A percentile compares a stretch with the other conserved stretches of the same genome.
phyloP scores from a whole-genome alignment of 2,329 filamentous ascomycete genomes.

The Aureobasidium sp. region DNA sequence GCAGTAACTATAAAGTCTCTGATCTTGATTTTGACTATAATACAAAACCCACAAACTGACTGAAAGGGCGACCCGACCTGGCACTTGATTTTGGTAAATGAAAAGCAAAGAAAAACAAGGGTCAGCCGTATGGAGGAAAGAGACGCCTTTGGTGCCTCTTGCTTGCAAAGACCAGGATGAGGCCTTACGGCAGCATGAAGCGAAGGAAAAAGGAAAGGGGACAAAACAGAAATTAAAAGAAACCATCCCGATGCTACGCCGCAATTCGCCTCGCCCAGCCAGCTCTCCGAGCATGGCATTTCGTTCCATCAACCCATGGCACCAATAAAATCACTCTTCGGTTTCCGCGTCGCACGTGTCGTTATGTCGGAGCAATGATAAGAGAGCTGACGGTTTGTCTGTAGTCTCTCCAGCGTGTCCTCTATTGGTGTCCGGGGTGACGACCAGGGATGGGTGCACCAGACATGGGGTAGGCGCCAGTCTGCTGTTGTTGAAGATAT shows the following conservation, averaged over 20 bases:
- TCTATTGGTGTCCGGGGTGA: conserved; percentile 16
- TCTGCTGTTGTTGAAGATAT: conserved; percentile 32
- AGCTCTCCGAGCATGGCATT: conserved; percentile 12
- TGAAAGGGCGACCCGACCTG: conserved; percentile 1
- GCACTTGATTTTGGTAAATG: neutral
- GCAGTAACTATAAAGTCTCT: neutral
- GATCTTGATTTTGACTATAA: conserved; percentile 3
- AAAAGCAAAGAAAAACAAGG: neutral
- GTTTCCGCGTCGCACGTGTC: conserved; percentile 13
- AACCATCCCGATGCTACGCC: conserved; percentile 14
- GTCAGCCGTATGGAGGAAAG: neutral
- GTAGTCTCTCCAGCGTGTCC: neutral
- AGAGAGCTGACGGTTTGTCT: neutral
- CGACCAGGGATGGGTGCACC: conserved; percentile 22
- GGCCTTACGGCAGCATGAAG: neutral
- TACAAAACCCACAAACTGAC: neutral
- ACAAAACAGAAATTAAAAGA: conserved; percentile 6
- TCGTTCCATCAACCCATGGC: conserved; percentile 10
- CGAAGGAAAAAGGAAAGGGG: conserved; percentile 10
- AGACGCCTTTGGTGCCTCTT: neutral
- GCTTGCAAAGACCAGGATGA: neutral
- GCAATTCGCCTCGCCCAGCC: conserved; percentile 7
- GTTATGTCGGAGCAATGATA: conserved; percentile 7
- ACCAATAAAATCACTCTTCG: conserved; percentile 14
- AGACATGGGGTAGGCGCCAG: conserved; percentile 32